These are phyloP conservation scores for Rhizopus sp. DNA, from an alignment of 371 early-diverging fungal species.

Conservation along the genomic window DNA sequence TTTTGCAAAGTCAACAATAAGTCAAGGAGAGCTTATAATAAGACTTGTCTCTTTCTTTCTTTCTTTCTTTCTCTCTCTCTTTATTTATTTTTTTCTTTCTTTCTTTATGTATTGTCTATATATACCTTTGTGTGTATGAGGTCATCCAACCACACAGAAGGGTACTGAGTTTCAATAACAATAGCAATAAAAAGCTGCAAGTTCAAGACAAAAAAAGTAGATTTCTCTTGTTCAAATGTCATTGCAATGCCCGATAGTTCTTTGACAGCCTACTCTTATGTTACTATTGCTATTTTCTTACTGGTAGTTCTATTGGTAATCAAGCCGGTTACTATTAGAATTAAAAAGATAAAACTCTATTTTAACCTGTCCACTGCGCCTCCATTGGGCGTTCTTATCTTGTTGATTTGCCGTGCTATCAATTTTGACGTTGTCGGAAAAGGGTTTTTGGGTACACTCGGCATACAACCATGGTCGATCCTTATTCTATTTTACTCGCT, in stretches of 20 bases:
- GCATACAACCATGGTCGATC: slow-evolving; percentile 77
- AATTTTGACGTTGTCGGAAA: slow-evolving; percentile 47
- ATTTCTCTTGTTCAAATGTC: too few species aligned
- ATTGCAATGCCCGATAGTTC: not conserved
- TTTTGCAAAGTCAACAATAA: too few species aligned
- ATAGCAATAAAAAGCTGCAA: too few species aligned
- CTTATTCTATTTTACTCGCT: slow-evolving; percentile 76
- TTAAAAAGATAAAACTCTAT: slow-evolving; percentile 35
- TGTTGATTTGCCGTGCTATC: slow-evolving; percentile 61
- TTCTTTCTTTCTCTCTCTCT: too few species aligned
- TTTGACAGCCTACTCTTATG: slow-evolving; percentile 48
- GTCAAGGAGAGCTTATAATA: too few species aligned
- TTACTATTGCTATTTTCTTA: slow-evolving; percentile 55
- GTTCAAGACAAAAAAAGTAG: too few species aligned
- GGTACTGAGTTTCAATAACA: too few species aligned
- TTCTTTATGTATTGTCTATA: too few species aligned
- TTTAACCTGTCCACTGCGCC: slow-evolving; percentile 73
- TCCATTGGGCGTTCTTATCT: slow-evolving; percentile 61
- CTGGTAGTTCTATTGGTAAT: slow-evolving; percentile 56
- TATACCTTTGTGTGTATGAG: too few species aligned
- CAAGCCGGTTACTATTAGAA: slow-evolving; percentile 46
- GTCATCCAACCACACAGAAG: too few species aligned
- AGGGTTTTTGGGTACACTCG: slow-evolving; percentile 66
- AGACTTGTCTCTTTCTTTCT: too few species aligned
- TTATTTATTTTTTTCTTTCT: too few species aligned